Evolutionary conservation across 192 early-diverging fungal species (phyloP).

Genomic region (Spizellomyces sp.): DNA sequence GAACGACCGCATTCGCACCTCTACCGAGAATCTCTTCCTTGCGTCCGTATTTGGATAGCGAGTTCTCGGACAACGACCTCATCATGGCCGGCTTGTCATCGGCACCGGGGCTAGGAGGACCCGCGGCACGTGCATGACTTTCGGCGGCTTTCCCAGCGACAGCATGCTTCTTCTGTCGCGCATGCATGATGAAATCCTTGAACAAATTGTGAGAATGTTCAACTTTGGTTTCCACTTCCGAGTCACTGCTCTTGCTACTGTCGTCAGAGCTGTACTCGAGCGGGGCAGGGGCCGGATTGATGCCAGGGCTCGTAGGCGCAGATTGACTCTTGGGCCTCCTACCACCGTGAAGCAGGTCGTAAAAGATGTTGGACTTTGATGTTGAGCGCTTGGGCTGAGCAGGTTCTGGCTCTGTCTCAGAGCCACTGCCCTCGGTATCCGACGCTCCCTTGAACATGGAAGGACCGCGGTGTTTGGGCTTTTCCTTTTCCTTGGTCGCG

Average conservation of each 20-base stretch:
- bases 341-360: conserved; percentile 21
- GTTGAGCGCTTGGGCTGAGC: conserved; percentile 19
- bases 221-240: conserved; percentile 28
- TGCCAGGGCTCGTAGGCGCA: conserved; percentile 7
- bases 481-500: background rate
- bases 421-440: conserved; percentile 19
- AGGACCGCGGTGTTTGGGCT: background rate
- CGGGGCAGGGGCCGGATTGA: background rate
- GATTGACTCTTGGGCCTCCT: conserved; percentile 19
- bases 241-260: conserved; percentile 30
- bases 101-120: background rate
- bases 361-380: conserved; percentile 16
- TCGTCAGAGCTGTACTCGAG: conserved; percentile 9
- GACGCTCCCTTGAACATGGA: background rate
- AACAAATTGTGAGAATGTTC: conserved; percentile 36
- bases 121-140: background rate
- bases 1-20: conserved; percentile 91
- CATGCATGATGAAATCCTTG: conserved; percentile 41
- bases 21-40: conserved; percentile 75
- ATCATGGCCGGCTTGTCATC: conserved; percentile 16
- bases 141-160: conserved; percentile 15
- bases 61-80: conserved; percentile 41
- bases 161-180: conserved; percentile 11
- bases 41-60: conserved; percentile 81
- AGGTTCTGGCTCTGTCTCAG: conserved; percentile 14